Evolutionary conservation across 2,329 filamentous ascomycete genomes (phyloP), one percentile per base, ranked within the genome.

Genomic region (Uncinocarpus reesii): DNA sequence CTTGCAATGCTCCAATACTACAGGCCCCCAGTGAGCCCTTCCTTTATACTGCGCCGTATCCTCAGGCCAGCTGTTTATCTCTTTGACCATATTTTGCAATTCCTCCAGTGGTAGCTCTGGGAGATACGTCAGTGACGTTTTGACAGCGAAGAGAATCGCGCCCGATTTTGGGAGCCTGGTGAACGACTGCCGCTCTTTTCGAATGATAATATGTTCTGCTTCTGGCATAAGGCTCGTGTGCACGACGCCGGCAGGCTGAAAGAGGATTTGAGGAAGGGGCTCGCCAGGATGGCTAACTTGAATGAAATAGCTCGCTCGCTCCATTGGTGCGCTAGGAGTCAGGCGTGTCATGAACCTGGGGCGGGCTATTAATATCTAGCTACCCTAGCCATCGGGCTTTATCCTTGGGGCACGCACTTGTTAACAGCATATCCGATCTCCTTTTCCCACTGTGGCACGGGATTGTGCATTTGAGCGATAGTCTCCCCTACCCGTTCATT

Each of bases 181-280:
- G 52, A 77, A 77, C 0, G 69, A 73, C 52, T 76, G 73, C 13
- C 69, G 60, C 55, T 76, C 73, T 16, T 68, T 65, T 3, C 74
- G 67, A 34, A 77, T 62, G 42, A 72, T 59, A 16, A 76, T 66
- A 23, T 72, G 62, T 0, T 65, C 63, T 1, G 65, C 51, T 7
- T 56, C 56, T 6, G 63, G 60, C 52, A 69, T 54, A 50, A 65
- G 51, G 52, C 64, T 52, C 56, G 69, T 54, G 35, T 68, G 64
- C 7, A 65, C 65, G 16, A 69, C 56, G 0, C 59, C 64, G 1
- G 64, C 65, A 4, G 66, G 66, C 15, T 72, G 68, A 51, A 71
- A 71, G 31, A 77, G 66, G 10, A 69, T 65, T 2, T 71, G 60
- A 1, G 65, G 58, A 18, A 71, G 58, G 28, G 61, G 55, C 36